phyloP scores from a whole-genome alignment of 495 filamentous ascomycete genomes.

The Monascus purpureus region DNA sequence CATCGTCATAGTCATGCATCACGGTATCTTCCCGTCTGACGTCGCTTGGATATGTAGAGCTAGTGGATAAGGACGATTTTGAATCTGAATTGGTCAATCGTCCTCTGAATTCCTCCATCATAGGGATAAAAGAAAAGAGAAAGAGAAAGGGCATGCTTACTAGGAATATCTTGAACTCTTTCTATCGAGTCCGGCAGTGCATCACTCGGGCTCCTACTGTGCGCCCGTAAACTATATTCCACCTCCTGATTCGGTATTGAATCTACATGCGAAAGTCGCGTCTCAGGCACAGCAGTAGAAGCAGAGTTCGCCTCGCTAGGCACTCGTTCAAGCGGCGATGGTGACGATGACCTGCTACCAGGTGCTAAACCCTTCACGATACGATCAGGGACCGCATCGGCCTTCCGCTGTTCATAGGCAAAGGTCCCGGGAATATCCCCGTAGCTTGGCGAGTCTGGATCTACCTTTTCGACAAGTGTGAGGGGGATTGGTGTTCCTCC shows the following conservation, averaged over 20 bases:
- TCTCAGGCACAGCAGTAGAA: slow-evolving; percentile 27
- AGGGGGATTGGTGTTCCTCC: slow-evolving; percentile 55
- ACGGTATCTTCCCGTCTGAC: slow-evolving; percentile 9
- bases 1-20: slow-evolving; percentile 3
- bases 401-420: slow-evolving; percentile 58
- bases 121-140: slow-evolving; percentile 4
- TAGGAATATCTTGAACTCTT: slow-evolving; percentile 27
- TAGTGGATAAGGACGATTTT: slow-evolving; percentile 27
- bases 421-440: slow-evolving; percentile 80
- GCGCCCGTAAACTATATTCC: slow-evolving; percentile 23
- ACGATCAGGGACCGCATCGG: slow-evolving; percentile 74
- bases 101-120: slow-evolving; percentile 24
- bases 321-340: slow-evolving; percentile 8
- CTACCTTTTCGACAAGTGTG: slow-evolving; percentile 72
- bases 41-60: slow-evolving; percentile 17
- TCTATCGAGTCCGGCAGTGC: slow-evolving; percentile 35
- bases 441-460: slow-evolving; percentile 49
- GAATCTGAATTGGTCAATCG: slow-evolving; percentile 46
- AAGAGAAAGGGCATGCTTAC: slow-evolving; percentile 26
- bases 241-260: slow-evolving; percentile 21
- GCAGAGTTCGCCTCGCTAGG: slow-evolving; percentile 6
- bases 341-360: slow-evolving; percentile 8
- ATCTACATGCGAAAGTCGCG: slow-evolving; percentile 29
- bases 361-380: slow-evolving; percentile 26
- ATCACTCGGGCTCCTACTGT: slow-evolving; percentile 30